Percentiles rank a stretch among this genome's conserved stretches.
Conservation (phyloP, 805 yeast species). For the Hanseniaspora nectarophila region DNA sequence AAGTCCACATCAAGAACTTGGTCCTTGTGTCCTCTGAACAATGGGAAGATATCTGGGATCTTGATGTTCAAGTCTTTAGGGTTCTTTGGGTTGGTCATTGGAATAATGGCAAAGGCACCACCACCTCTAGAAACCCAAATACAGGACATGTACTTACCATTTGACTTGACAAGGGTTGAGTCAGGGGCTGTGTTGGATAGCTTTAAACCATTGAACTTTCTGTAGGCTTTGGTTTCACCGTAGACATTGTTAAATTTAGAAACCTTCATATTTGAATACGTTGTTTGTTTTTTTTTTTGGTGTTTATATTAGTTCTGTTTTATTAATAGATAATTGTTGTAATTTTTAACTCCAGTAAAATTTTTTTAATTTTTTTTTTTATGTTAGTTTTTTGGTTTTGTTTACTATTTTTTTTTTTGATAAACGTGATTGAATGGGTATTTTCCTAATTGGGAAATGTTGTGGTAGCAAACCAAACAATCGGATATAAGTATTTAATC, state of each 20-base stretch:
- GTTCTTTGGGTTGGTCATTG: slow-evolving; percentile 32
- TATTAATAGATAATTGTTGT: no score
- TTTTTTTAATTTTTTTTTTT: no score
- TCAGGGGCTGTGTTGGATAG: slow-evolving; percentile 93
- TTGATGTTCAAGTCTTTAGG: slow-evolving; percentile 60
- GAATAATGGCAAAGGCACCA: slow-evolving; percentile 93
- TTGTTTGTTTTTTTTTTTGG: neutral
- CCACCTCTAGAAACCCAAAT: slow-evolving; percentile 96
- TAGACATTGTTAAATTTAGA: slow-evolving; percentile 93
- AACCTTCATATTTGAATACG: slow-evolving; percentile 42
- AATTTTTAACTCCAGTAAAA: no score
- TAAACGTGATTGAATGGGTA: no score
- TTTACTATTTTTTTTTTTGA: no score
- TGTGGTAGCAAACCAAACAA: no score
- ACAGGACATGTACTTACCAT: slow-evolving; percentile 73
- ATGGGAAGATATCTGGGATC: slow-evolving; percentile 83
- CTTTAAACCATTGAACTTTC: slow-evolving; percentile 40
- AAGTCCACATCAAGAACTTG: slow-evolving; percentile 91
- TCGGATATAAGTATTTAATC: no score
- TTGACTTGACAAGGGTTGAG: slow-evolving; percentile 74
- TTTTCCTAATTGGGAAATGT: no score
- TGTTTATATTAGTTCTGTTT: no score
- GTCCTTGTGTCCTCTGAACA: slow-evolving; percentile 92
- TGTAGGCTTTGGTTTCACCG: slow-evolving; percentile 63
- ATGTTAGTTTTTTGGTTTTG: no score